Evolutionary conservation across 2,329 filamentous ascomycete species (phyloP), one percentile per base, ranked within the genome.

Genomic region (Fusarium udum): DNA sequence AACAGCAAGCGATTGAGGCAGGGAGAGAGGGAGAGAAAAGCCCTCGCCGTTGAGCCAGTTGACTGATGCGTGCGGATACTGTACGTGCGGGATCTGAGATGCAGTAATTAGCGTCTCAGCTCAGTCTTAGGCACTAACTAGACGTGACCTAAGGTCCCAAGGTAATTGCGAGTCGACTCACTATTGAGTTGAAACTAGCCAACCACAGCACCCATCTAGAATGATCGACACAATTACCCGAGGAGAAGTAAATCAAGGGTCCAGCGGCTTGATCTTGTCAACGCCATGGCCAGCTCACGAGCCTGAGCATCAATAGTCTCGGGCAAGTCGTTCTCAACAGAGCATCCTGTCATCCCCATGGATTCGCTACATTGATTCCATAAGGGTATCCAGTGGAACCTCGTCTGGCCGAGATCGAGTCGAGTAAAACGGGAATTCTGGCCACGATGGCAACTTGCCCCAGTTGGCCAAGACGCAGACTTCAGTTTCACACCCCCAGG

Each of bases 201-300:
- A 61, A 61, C 51, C 67, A 62, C 36, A 31, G 60, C 61, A 61
- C 37, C 52, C 43, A 72, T 66, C 59, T 63, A 55, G 39, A 37
- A 49, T 67, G 75, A 77, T 77, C 71, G 69, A 76, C 75, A 45
- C 49, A 58, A 67, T 32, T 55, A 69, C 65, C 59, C 52, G 49
- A 60, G 26, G 58, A 48, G 52, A 69, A 39, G 36, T 48, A 69
- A 68, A 71, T 65, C 49, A 53, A 76, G 75, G 73, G 73, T 73
- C 71, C 67, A 61, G 69, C 61, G 62, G 66, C 55, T 66, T 73
- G 62, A 72, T 45, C 71, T 61, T 62, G 72, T 68, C 62, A 59
- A 64, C 58, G 49, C 69, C 59, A 71, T 69, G 62, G 63, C 59
- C 59, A 61, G 52, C 60, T 64, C 37, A 58, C 32, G 32, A 59